Percentiles rank a stretch among this genome's conserved stretches.
Conservation (phyloP, 805 yeast species). For the Metschnikowia matae region DNA sequence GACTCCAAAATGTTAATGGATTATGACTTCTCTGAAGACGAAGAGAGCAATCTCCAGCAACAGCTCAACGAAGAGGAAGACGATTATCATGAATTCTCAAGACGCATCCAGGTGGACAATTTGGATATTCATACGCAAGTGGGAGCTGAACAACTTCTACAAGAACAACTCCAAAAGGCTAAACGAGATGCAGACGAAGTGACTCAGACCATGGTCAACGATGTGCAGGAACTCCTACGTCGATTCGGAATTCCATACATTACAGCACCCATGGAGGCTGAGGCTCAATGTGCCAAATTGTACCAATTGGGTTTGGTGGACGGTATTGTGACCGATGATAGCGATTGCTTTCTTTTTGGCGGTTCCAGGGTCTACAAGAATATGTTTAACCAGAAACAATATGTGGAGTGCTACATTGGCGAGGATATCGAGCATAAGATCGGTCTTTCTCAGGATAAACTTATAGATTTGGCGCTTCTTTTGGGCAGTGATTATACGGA, state of each 20-base stretch:
- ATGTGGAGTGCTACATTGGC: constrained; percentile 76
- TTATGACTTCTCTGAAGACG: constrained; percentile 72
- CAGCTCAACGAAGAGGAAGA: constrained; percentile 66
- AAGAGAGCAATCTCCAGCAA: constrained; percentile 62
- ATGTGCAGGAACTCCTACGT: constrained; percentile 82
- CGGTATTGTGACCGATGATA: constrained; percentile 95
- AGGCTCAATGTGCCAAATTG: constrained; percentile 93
- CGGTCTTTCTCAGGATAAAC: constrained; percentile 57
- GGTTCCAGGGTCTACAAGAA: constrained; percentile 81
- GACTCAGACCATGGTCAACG: constrained; percentile 76
- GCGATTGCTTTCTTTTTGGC: constrained; percentile 93
- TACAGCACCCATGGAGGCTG: constrained; percentile 98
- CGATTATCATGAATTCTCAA: constrained; percentile 64
- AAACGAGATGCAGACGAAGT: constrained; percentile 91
- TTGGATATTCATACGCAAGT: constrained; percentile 35
- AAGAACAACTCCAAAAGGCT: constrained; percentile 59
- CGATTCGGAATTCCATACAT: constrained; percentile 92
- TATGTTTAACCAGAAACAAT: constrained; percentile 90
- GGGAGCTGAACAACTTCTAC: constrained; percentile 46
- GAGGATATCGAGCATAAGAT: constrained; percentile 56
- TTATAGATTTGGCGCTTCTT: constrained; percentile 78
- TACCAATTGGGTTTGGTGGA: constrained; percentile 71
- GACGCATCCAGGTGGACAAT: constrained; percentile 21
- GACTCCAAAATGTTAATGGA: constrained; percentile 29
- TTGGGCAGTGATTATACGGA: constrained; percentile 95